Conservation (phyloP, 257 asterid genomes). For the Nicotiana undulata region DNA sequence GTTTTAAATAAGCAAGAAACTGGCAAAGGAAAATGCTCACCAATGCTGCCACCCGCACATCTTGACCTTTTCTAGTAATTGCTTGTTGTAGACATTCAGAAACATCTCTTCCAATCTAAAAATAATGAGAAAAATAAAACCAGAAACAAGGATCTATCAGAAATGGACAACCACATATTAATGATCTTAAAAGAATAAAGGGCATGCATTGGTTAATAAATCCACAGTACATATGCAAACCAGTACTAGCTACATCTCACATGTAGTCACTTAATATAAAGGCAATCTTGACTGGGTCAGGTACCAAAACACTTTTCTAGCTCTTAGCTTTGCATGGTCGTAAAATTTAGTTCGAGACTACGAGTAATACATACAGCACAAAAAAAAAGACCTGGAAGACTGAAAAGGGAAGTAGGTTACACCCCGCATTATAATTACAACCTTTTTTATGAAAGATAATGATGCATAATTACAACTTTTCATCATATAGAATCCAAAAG, state of each 20-base stretch:
- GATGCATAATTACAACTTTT: neutral
- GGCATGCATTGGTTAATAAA: neutral
- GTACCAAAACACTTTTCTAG: neutral
- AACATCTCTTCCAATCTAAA: constrained; percentile 69
- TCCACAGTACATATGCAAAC: neutral
- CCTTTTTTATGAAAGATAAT: neutral
- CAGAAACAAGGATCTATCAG: neutral
- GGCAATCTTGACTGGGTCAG: neutral
- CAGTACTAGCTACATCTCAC: neutral
- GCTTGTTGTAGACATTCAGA: constrained; percentile 68
- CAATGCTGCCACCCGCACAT: constrained; percentile 68
- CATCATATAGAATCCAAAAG: neutral
- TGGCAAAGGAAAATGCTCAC: constrained; percentile 34
- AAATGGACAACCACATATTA: neutral
- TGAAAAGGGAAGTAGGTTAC: neutral
- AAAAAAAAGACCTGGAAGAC: neutral
- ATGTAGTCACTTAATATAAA: neutral
- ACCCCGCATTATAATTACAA: neutral
- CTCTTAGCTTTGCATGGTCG: neutral
- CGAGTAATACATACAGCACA: neutral
- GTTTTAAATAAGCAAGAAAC: neutral
- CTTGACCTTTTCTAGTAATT: constrained; percentile 49
- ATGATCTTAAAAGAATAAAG: neutral
- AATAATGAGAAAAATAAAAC: neutral
- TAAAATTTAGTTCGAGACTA: neutral